A percentile compares a stretch with the other conserved stretches of the same genome.
Conservation (phyloP, 495 filamentous ascomycete genomes). For the Aspergillus diversus region DNA sequence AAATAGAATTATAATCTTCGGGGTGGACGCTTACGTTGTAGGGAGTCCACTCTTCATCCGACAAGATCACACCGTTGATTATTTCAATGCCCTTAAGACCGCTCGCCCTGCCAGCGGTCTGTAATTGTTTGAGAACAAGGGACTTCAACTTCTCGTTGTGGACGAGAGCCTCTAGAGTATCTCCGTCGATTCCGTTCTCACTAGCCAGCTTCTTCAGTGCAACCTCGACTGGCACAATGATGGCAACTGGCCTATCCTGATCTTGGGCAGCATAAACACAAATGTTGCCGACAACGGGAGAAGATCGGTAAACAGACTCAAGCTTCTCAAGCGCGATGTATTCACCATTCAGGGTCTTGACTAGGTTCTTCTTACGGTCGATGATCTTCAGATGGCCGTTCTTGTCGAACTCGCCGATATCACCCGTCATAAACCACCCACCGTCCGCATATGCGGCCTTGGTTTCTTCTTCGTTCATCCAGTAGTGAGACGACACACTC, state of each 20-base stretch:
- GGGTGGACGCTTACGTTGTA: constrained; percentile 74
- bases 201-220: constrained; percentile 82
- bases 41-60: constrained; percentile 96
- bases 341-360: constrained; percentile 95
- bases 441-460: constrained; percentile 71
- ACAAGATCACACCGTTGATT: constrained; percentile 87
- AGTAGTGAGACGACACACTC: constrained; percentile 74
- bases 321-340: constrained; percentile 99
- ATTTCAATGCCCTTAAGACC: constrained; percentile 87
- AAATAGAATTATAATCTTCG: not conserved
- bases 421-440: constrained; percentile 95
- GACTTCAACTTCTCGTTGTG: constrained; percentile 81
- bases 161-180: constrained; percentile 74
- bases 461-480: constrained; percentile 82
- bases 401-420: constrained; percentile 87
- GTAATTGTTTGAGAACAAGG: constrained; percentile 81
- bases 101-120: constrained; percentile 71
- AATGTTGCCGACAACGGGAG: constrained; percentile 87
- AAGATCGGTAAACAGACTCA: constrained; percentile 89
- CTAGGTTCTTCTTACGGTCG: constrained; percentile 97
- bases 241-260: constrained; percentile 85
- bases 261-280: constrained; percentile 85
- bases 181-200: constrained; percentile 70
- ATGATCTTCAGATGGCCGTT: constrained; percentile 86
- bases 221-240: constrained; percentile 88